These are phyloP conservation scores for Scheffersomyces illinoinensis DNA, from an alignment of 1,139 yeast species.

Conservation along the genomic window DNA sequence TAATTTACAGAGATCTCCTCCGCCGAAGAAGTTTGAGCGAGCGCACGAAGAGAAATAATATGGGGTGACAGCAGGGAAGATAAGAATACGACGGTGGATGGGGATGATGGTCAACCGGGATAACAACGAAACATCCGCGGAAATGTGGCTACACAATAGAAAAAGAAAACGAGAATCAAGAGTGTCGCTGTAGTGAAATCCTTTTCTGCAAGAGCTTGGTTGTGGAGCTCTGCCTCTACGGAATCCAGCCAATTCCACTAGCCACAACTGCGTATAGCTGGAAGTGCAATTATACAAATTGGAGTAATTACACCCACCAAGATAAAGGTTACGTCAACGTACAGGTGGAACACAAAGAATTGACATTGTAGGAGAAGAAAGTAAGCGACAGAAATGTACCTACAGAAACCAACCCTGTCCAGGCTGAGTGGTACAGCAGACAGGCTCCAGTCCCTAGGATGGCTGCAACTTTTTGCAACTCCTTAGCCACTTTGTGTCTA, in stretches of 20 bases:
- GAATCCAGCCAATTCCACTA: background rate
- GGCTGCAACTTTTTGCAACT: background rate
- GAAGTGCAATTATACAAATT: background rate
- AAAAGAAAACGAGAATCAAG: background rate
- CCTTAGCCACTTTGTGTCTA: background rate
- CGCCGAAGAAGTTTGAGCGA: background rate
- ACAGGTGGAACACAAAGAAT: background rate
- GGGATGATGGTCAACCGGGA: background rate
- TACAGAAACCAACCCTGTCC: background rate
- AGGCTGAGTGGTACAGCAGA: background rate
- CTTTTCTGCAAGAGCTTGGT: background rate
- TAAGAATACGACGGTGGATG: background rate
- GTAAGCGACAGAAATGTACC: background rate
- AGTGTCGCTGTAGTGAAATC: background rate
- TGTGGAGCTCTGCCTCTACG: background rate
- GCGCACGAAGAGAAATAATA: background rate
- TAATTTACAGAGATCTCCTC: background rate
- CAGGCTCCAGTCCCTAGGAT: background rate
- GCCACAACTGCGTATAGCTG: background rate
- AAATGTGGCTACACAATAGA: background rate
- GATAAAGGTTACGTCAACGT: no score
- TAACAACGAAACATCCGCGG: background rate
- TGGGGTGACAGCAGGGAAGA: background rate
- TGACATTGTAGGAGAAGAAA: background rate
- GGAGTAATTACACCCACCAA: no score